Percentiles rank a stretch among this genome's conserved stretches.
Evolutionary conservation across 1,284 basidiomycete species (phyloP).

Genomic region (Inonotus obliquus): DNA sequence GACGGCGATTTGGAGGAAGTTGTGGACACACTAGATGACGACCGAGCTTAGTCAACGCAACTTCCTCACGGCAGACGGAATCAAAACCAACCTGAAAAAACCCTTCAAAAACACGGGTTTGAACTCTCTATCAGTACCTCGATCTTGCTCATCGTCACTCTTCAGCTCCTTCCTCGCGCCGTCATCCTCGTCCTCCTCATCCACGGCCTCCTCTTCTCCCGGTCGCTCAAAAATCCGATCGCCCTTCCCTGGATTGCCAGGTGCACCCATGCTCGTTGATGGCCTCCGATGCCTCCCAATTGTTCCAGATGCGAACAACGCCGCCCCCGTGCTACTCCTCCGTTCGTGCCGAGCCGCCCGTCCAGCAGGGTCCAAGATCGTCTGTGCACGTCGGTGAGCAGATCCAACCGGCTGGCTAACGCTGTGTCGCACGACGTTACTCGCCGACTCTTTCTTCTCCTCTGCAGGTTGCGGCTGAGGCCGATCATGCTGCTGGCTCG

Average conservation of each 20-base stretch:
- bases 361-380: constrained; percentile 64
- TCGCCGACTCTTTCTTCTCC: constrained; percentile 25
- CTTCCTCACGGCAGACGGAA: neutral
- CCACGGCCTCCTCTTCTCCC: constrained; percentile 35
- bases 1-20: constrained; percentile 88
- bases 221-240: constrained; percentile 47
- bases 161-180: constrained; percentile 26
- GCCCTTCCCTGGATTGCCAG: constrained; percentile 27
- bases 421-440: constrained; percentile 34
- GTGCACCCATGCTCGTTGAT: constrained; percentile 47
- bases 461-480: constrained; percentile 20
- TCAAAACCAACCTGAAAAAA: constrained; percentile 65
- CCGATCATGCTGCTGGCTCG: constrained; percentile 22
- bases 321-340: constrained; percentile 68
- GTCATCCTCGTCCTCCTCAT: constrained; percentile 31
- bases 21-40: constrained; percentile 72
- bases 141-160: constrained; percentile 26
- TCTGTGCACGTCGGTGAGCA: constrained; percentile 63
- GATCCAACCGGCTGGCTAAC: constrained; percentile 53
- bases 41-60: neutral
- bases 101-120: constrained; percentile 90
- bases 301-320: constrained; percentile 50
- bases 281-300: constrained; percentile 63
- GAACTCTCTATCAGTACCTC: constrained; percentile 54
- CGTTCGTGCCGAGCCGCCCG: constrained; percentile 63